These are phyloP conservation scores for Moesziomyces parantarcticus DNA, from an alignment of 1,284 basidiomycete species.

Conservation along the genomic window DNA sequence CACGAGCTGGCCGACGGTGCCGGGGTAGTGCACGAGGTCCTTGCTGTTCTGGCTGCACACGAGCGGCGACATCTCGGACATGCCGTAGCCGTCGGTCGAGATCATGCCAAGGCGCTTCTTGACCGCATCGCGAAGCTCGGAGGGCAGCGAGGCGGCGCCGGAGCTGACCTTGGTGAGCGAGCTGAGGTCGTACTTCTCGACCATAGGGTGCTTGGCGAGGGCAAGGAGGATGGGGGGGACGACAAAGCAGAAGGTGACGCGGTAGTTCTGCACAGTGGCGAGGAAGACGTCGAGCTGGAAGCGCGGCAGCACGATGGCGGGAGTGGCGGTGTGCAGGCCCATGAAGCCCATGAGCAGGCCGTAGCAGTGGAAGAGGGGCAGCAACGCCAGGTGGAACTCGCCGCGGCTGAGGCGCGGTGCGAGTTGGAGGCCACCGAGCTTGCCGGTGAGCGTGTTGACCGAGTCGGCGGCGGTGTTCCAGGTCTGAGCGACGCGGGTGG, in stretches of 20 bases:
- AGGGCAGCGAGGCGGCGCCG: constrained; percentile 59
- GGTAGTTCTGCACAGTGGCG: constrained; percentile 47
- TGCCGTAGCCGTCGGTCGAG: constrained; percentile 65
- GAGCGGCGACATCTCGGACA: constrained; percentile 67
- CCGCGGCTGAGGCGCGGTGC: constrained; percentile 36
- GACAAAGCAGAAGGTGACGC: constrained; percentile 64
- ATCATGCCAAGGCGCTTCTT: constrained; percentile 52
- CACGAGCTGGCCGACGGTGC: constrained; percentile 58
- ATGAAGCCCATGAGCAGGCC: constrained; percentile 62
- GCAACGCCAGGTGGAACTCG: constrained; percentile 62
- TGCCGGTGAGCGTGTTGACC: constrained; percentile 35
- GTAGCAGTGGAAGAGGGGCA: constrained; percentile 67
- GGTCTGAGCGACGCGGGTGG: constrained; percentile 38
- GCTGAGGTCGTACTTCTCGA: constrained; percentile 58
- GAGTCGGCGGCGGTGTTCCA: constrained; percentile 49
- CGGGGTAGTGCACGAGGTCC: constrained; percentile 49
- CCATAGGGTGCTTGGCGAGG: constrained; percentile 55
- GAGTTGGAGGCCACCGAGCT: constrained; percentile 29
- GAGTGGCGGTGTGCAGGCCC: constrained; percentile 62
- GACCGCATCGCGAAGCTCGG: constrained; percentile 53
- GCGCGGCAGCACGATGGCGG: constrained; percentile 53
- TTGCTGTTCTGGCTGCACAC: constrained; percentile 58
- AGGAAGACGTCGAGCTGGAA: constrained; percentile 62
- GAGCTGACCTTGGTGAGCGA: constrained; percentile 60
- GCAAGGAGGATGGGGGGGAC: constrained; percentile 65